A percentile compares a stretch with the other conserved stretches of the same genome.
These are phyloP conservation scores for Pythium sp. DNA, from an alignment of 352 stramenopile species.

Conservation along the genomic window DNA sequence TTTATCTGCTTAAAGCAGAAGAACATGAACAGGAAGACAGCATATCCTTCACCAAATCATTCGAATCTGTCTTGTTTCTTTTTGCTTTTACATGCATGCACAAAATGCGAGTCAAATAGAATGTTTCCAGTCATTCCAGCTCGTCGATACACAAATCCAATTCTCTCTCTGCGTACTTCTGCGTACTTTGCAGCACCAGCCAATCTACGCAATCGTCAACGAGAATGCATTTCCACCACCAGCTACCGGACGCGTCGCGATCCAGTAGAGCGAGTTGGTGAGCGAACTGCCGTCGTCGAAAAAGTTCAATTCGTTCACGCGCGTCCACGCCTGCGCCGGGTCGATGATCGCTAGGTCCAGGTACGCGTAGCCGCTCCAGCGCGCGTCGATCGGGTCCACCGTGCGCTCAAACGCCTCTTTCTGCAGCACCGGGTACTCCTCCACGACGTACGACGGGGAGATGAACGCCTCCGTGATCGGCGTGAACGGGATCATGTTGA, in stretches of 20 bases:
- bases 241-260: constrained; percentile 62
- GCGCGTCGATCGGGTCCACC: constrained; percentile 62
- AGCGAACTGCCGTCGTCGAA: constrained; percentile 88
- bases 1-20: too few relatives aligned
- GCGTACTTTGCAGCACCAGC: not conserved
- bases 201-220: not conserved
- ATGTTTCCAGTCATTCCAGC: not conserved
- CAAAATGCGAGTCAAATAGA: not conserved
- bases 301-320: constrained; percentile 60
- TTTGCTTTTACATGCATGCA: not conserved
- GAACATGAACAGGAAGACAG: too few relatives aligned
- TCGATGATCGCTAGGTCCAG: constrained; percentile 84
- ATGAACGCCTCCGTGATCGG: constrained; percentile 81
- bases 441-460: constrained; percentile 55
- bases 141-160: not conserved
- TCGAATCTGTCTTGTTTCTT: too few relatives aligned
- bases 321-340: constrained; percentile 59
- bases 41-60: too few relatives aligned
- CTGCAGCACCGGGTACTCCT: constrained; percentile 79
- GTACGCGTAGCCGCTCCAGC: constrained; percentile 84
- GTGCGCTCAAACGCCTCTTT: constrained; percentile 64
- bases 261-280: constrained; percentile 89
- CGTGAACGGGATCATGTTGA: constrained; percentile 92
- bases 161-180: not conserved
- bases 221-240: constrained; percentile 6